Conservation (phyloP, 257 asterid species). For the Ophiorrhiza pumila region DNA sequence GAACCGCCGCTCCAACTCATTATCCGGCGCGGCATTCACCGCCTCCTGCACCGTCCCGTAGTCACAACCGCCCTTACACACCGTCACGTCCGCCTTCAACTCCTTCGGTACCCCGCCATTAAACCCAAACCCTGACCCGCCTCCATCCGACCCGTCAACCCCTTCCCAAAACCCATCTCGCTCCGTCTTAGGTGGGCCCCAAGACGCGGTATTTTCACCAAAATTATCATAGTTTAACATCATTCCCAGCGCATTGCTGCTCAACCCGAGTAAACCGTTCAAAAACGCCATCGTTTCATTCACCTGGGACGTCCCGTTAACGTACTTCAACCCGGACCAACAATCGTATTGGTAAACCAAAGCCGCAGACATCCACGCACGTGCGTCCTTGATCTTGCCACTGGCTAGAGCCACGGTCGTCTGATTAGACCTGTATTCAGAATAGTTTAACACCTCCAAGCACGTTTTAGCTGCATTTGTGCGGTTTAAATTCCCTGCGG, state of each 20-base stretch:
- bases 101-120: constrained; percentile 29
- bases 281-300: constrained; percentile 44
- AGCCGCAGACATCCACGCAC: constrained; percentile 70
- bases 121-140: constrained; percentile 9
- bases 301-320: constrained; percentile 43
- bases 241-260: constrained; percentile 47
- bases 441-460: constrained; percentile 39
- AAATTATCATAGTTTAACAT: constrained; percentile 32
- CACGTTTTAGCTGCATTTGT: constrained; percentile 40
- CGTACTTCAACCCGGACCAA: constrained; percentile 57
- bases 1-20: constrained; percentile 12
- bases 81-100: constrained; percentile 34
- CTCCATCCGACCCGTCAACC: constrained; percentile 2
- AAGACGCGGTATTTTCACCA: constrained; percentile 22
- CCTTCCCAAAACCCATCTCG: constrained; percentile 45
- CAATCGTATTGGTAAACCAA: constrained; percentile 52
- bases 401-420: constrained; percentile 23
- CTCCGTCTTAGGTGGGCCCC: constrained; percentile 41
- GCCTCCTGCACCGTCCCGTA: constrained; percentile 38
- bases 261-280: constrained; percentile 27
- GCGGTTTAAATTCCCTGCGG: constrained; percentile 44
- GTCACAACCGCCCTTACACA: constrained; percentile 34
- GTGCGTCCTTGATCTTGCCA: constrained; percentile 48
- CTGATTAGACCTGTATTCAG: constrained; percentile 34
- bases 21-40: constrained; percentile 40